phyloP scores from a whole-genome alignment of 306 rosid genomes.

The Medicago lupulina region DNA sequence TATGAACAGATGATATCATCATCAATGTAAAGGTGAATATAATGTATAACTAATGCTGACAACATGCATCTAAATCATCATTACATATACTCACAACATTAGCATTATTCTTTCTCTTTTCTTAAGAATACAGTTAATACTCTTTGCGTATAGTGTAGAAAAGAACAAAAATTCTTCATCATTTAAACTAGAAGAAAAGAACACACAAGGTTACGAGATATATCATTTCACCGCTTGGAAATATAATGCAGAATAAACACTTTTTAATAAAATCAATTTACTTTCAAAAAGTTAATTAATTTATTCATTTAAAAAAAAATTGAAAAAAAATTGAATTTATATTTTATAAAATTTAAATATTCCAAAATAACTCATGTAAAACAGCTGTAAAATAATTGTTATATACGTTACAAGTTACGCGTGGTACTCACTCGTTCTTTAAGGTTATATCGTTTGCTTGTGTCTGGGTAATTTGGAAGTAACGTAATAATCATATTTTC shows the following conservation, averaged over 20 bases:
- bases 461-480: too few species aligned
- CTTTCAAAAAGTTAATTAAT: too few species aligned
- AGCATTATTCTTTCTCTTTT: not conserved
- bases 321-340: too few species aligned
- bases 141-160: slow-evolving; percentile 7
- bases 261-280: not conserved
- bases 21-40: not conserved
- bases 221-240: not conserved
- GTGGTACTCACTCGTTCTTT: too few species aligned
- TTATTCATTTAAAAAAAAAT: too few species aligned
- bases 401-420: too few species aligned
- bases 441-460: too few species aligned
- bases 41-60: not conserved
- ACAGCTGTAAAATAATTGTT: too few species aligned
- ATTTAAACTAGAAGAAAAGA: slow-evolving; percentile 2
- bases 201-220: slow-evolving; percentile 28
- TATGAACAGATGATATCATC: not conserved
- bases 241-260: not conserved
- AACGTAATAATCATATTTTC: too few species aligned
- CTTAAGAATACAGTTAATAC: slow-evolving; percentile 3
- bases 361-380: too few species aligned
- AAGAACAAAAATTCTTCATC: slow-evolving; percentile 24
- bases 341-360: too few species aligned
- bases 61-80: slow-evolving; percentile 31
- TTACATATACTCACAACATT: slow-evolving; percentile 8